Conservation (phyloP, 495 filamentous ascomycete species). For the Acidiella bohemica region DNA sequence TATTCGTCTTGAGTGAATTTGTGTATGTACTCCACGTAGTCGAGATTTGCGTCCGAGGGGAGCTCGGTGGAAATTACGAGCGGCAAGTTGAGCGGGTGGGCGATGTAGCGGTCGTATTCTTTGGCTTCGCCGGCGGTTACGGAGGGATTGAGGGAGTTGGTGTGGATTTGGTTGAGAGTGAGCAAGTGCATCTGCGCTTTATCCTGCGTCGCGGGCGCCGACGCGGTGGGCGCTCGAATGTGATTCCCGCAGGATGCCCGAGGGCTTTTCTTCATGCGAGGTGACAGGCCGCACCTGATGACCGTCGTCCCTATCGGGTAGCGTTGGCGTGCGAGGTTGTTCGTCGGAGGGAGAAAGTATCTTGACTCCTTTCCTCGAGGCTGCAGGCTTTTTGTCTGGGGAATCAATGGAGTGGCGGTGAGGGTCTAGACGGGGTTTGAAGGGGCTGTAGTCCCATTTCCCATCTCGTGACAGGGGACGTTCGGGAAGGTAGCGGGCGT, state of each 20-base stretch:
- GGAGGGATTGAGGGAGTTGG: slow-evolving; percentile 63
- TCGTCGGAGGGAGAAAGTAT: slow-evolving; percentile 43
- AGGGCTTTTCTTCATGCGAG: slow-evolving; percentile 14
- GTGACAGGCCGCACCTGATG: background rate
- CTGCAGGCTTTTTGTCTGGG: slow-evolving; percentile 30
- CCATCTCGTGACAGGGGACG: slow-evolving; percentile 44
- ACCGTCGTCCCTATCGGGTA: slow-evolving; percentile 1
- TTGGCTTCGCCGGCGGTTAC: slow-evolving; percentile 60
- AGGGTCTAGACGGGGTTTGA: slow-evolving; percentile 41
- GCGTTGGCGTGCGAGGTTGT: slow-evolving; percentile 6
- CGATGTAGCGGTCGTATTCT: slow-evolving; percentile 84
- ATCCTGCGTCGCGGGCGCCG: slow-evolving; percentile 28
- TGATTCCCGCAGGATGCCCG: slow-evolving; percentile 22
- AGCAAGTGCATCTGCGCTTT: slow-evolving; percentile 44
- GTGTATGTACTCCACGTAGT: slow-evolving; percentile 64
- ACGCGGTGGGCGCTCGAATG: slow-evolving; percentile 1
- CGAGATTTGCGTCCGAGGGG: slow-evolving; percentile 40
- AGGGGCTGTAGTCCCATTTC: slow-evolving; percentile 52
- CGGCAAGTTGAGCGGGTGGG: slow-evolving; percentile 77
- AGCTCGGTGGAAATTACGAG: slow-evolving; percentile 66
- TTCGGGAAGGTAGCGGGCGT: slow-evolving; percentile 59
- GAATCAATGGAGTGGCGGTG: slow-evolving; percentile 17
- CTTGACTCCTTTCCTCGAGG: slow-evolving; percentile 43
- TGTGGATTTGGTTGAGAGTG: slow-evolving; percentile 75
- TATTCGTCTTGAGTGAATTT: slow-evolving; percentile 26